phyloP scores from a whole-genome alignment of 768 basidiomycete genomes.

The Termitomyces eurrhizus region DNA sequence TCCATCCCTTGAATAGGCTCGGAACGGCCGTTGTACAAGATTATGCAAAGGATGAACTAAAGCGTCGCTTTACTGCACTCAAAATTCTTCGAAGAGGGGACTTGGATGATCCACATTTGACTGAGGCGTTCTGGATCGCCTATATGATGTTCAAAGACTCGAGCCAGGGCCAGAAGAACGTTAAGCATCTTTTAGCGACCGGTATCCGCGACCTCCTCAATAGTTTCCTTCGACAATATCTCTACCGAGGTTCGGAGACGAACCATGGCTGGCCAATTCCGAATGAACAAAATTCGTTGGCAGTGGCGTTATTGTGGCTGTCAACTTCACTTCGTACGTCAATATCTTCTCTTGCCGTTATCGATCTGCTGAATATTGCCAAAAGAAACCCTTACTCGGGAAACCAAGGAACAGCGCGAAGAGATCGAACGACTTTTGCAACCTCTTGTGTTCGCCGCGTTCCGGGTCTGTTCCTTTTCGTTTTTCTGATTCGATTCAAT shows the following conservation, averaged over 20 bases:
- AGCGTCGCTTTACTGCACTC: slow-evolving; percentile 40
- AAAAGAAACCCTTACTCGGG: slow-evolving; percentile 31
- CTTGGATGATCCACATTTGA: slow-evolving; percentile 31
- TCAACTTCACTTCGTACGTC: slow-evolving; percentile 35
- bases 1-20: slow-evolving; percentile 37
- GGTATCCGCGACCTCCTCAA: slow-evolving; percentile 37
- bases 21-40: slow-evolving; percentile 22
- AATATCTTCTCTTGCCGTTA: not conserved
- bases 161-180: slow-evolving; percentile 40
- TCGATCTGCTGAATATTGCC: slow-evolving; percentile 4
- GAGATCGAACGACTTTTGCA: slow-evolving; percentile 33
- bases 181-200: slow-evolving; percentile 42
- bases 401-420: slow-evolving; percentile 27
- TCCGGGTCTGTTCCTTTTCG: slow-evolving; percentile 36
- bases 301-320: slow-evolving; percentile 45
- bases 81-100: slow-evolving; percentile 37
- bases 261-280: slow-evolving; percentile 49
- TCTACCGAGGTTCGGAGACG: slow-evolving; percentile 32
- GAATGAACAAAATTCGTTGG: slow-evolving; percentile 42
- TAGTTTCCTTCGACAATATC: slow-evolving; percentile 32
- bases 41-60: slow-evolving; percentile 40
- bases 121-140: slow-evolving; percentile 46
- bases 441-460: slow-evolving; percentile 48
- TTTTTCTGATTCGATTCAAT: slow-evolving; percentile 4
- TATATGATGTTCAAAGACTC: slow-evolving; percentile 60